Evolutionary conservation across 176 grass and related monocot species (phyloP).

Genomic region (Pontederia paniculata): DNA sequence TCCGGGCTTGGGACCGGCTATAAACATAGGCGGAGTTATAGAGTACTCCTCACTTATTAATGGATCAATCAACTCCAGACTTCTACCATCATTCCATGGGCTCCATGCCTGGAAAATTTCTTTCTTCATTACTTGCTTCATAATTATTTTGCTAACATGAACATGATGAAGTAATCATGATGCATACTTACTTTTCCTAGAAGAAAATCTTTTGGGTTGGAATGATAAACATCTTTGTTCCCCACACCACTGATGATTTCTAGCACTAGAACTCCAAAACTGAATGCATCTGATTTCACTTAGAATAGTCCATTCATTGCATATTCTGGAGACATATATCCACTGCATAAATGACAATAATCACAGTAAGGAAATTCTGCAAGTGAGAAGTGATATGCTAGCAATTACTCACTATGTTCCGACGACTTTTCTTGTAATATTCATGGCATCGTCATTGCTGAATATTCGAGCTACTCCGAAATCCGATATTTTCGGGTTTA

Average conservation of each 20-base stretch:
- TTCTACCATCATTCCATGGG: neutral
- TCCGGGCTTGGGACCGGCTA: no score
- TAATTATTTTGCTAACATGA: neutral
- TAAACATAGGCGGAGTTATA: no score
- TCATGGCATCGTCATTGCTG: slow-evolving; percentile 1
- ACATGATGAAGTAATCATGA: neutral
- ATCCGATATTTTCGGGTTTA: slow-evolving; percentile 21
- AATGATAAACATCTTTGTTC: neutral
- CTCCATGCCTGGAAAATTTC: neutral
- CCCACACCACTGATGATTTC: neutral
- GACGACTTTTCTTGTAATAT: slow-evolving; percentile 12
- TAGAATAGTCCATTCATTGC: neutral
- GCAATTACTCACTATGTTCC: slow-evolving; percentile 12
- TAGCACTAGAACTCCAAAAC: neutral
- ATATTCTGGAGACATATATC: neutral
- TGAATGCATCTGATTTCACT: neutral
- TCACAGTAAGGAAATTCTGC: neutral
- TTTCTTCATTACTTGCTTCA: neutral
- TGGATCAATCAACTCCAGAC: neutral
- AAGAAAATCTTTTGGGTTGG: neutral
- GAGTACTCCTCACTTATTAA: neutral
- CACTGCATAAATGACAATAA: neutral
- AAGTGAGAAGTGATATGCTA: no score
- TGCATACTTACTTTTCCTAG: neutral
- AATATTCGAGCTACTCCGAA: slow-evolving; percentile 19